Conservation (phyloP, 1,284 basidiomycete genomes). For the Filobasidium uniguttulatum region DNA sequence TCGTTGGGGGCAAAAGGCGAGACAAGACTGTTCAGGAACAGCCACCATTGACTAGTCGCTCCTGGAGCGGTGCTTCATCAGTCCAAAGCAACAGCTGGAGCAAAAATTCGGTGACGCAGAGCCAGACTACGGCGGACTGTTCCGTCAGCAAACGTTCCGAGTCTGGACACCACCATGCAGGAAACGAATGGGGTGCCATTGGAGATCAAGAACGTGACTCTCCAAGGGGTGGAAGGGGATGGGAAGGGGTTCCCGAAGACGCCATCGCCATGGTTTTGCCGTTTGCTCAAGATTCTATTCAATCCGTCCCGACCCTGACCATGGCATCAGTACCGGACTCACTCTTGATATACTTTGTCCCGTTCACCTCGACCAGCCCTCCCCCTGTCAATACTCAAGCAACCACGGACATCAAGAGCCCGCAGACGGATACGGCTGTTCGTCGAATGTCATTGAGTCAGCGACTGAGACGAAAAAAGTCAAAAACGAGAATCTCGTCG, state of each 20-base stretch:
- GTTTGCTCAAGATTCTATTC: constrained; percentile 15
- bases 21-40: no score
- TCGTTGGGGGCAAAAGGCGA: no score
- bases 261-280: constrained; percentile 36
- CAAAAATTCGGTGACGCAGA: constrained; percentile 1
- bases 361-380: constrained; percentile 33
- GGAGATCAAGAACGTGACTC: no score
- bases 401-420: constrained; percentile 5
- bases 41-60: no score
- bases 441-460: constrained; percentile 4
- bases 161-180: no score
- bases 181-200: no score
- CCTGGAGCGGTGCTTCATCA: constrained; percentile 17
- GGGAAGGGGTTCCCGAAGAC: constrained; percentile 33
- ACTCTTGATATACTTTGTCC: constrained; percentile 34
- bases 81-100: constrained; percentile 8
- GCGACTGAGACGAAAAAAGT: constrained; percentile 1
- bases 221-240: constrained; percentile 27
- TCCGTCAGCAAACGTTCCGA: no score
- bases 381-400: no score
- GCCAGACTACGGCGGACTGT: no score
- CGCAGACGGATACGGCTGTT: not conserved
- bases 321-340: constrained; percentile 17
- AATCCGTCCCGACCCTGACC: not conserved
- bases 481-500: constrained; percentile 1